Evolutionary conservation across 2,329 filamentous ascomycete species (phyloP).

Genomic region (Calonectria multiphialidica): DNA sequence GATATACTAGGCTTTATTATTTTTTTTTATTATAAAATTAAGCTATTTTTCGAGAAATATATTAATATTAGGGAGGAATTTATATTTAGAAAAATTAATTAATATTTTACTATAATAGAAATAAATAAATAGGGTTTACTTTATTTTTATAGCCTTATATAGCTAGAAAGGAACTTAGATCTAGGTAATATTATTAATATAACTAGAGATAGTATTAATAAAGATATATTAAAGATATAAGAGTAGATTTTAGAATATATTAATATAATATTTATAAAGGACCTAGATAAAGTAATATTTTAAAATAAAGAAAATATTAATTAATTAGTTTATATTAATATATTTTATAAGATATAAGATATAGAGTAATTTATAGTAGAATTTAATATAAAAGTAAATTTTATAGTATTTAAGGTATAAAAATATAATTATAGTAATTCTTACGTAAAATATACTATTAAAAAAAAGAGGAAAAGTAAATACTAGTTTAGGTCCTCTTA

Average conservation of each 20-base stretch:
- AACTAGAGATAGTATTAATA: neutral
- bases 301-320: neutral
- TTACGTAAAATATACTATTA: constrained; percentile 4
- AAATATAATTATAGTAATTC: neutral
- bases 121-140: neutral
- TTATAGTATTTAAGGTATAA: neutral
- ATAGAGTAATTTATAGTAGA: neutral
- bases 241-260: neutral
- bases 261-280: constrained; percentile 12
- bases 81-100: neutral
- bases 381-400: constrained; percentile 13
- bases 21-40: constrained; percentile 8
- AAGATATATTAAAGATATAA: neutral
- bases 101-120: neutral
- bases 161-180: constrained; percentile 2
- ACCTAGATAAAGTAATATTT: neutral
- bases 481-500: constrained; percentile 1
- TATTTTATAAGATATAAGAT: neutral
- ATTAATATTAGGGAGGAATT: neutral
- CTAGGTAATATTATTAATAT: neutral
- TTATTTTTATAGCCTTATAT: constrained; percentile 7
- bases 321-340: neutral
- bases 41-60: constrained; percentile 2
- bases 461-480: neutral
- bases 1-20: neutral